Evolutionary conservation across 73 alveolate species (phyloP), one percentile per base, ranked within the genome.

Genomic region (Diophrys appendiculata): DNA sequence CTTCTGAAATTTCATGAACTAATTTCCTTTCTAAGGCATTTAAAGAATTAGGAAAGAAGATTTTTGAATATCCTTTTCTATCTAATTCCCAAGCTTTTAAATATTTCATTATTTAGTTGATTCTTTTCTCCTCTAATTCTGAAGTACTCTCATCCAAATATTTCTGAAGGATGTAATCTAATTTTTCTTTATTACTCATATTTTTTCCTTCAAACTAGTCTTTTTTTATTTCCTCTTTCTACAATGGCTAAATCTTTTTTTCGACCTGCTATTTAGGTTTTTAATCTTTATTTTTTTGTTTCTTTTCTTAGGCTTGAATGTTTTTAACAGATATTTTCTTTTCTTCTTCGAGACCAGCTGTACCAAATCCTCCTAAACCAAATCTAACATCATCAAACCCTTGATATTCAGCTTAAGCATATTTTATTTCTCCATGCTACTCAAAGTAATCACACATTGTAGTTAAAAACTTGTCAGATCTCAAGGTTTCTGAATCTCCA

Each of bases 401-500:
- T 68, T 80, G 60, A 82, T 92, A 96, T 83, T 95, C 94, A 65
- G 77, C 77, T 32, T 5, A 11, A 43, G 95, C 96, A 81, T 87
- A 72, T 54, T 90, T 56, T 54, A 88, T 82, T 2, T 89, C 83
- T 2, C 89, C 97, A 82, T 80, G 76, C 24, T 88, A 78, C 69
- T 85, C 88, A 73, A 93, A 91, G 84, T 94, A 94, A 30, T 91
- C 86, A 35, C 89, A 88, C 35, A 94, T 83, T 30, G 78, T 92
- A 31, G 86, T 91, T 65, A 87, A 80, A 87, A 93, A 88, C 28
- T 43, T 52, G 79, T 92, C 91, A 35, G 76, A 74, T 34, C 92
- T 77, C 28, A 96, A 97, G 34, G 99, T 96, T 22, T 94, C 99
- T 78, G 92, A 70, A 82, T 97, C 98, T 24, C 98, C 96, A 25